Evolutionary conservation across 371 early-diverging fungal genomes (phyloP), one percentile per base, ranked within the genome.

Genomic region (Mortierella polycephala): DNA sequence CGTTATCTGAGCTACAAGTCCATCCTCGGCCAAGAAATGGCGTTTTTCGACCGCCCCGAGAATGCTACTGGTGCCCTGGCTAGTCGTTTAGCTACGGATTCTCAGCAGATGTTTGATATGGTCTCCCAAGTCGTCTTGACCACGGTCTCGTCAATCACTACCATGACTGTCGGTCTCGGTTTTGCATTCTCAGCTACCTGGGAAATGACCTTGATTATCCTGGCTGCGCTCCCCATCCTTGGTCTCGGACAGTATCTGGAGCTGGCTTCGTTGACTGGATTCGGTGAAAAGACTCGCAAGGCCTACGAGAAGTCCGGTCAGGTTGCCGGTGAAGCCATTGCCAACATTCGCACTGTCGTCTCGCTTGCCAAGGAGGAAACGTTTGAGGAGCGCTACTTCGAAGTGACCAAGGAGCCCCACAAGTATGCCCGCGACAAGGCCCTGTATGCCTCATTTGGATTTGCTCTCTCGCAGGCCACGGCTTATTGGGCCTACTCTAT

Each of bases 51-150:
- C 79, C 86, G 90, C 21, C 91, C 91, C 42, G 89, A 90, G 47
- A 90, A 97, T 82, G 88, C 87, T 21, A 90, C 93, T n/a, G 98
- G 98, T 62, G 93, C 92, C 20, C 81, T 97, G 56, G 92, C 95
- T 5, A 84, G 95, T 21, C 89, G 92, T 56, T 87, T 98, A 45
- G 90, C 96, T n/a, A 89, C 91, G 47, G 96, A 96, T 77, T 92
- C 97, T 13, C 84, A 87, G 64, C 87, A 87, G 71, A 85, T 90
- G 57, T 84, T 88, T 50, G 88, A 91, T 57, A 84, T 92, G 64
- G 88, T 96, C 23, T 87, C 91, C 44, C 91, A 86, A 52, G 81
- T 90, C 0, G 82, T 90, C 13, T 83, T 90, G 42, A 85, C 90
- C 6, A 82, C 85, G 47, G 57, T 73, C 20, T 55, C 69, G 1